phyloP scores from a whole-genome alignment of 768 basidiomycete genomes.

The Chalciporus pseudorubinellus region DNA sequence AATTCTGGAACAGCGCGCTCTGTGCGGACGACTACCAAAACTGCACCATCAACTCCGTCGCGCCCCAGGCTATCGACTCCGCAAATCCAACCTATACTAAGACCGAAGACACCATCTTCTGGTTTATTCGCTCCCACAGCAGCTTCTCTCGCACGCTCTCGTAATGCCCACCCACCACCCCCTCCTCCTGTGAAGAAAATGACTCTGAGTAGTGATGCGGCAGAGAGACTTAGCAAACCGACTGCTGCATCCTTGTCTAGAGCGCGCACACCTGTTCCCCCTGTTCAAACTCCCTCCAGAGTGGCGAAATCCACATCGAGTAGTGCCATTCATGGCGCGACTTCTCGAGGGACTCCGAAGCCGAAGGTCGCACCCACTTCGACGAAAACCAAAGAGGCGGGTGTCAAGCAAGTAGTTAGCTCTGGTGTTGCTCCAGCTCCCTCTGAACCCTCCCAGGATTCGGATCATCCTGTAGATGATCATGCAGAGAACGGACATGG shows the following conservation, averaged over 20 bases:
- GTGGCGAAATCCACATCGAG: slow-evolving; percentile 30
- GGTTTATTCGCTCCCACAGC: slow-evolving; percentile 82
- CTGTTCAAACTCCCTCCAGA: slow-evolving; percentile 17
- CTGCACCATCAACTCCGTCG: slow-evolving; percentile 32
- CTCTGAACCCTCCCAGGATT: slow-evolving; percentile 22
- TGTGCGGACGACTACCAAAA: slow-evolving; percentile 24
- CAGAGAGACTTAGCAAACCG: slow-evolving; percentile 77
- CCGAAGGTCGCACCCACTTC: slow-evolving; percentile 26
- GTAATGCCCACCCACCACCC: slow-evolving; percentile 47
- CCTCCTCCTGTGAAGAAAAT: slow-evolving; percentile 54
- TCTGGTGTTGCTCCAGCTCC: slow-evolving; percentile 22
- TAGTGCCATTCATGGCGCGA: slow-evolving; percentile 25
- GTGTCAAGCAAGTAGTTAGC: slow-evolving; percentile 18
- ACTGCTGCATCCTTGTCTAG: slow-evolving; percentile 74
- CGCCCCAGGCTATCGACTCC: slow-evolving; percentile 37
- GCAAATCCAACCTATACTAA: slow-evolving; percentile 22
- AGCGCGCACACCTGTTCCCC: slow-evolving; percentile 39
- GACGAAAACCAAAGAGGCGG: slow-evolving; percentile 23
- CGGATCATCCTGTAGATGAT: slow-evolving; percentile 20
- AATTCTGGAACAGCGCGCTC: slow-evolving; percentile 29
- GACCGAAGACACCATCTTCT: slow-evolving; percentile 62
- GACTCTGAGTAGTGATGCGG: slow-evolving; percentile 49
- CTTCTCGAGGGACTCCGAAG: slow-evolving; percentile 31
- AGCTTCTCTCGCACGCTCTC: slow-evolving; percentile 70
- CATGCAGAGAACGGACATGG: slow-evolving; percentile 27